Conservation (phyloP, 2,329 filamentous ascomycete genomes). For the Catunica adiposa region DNA sequence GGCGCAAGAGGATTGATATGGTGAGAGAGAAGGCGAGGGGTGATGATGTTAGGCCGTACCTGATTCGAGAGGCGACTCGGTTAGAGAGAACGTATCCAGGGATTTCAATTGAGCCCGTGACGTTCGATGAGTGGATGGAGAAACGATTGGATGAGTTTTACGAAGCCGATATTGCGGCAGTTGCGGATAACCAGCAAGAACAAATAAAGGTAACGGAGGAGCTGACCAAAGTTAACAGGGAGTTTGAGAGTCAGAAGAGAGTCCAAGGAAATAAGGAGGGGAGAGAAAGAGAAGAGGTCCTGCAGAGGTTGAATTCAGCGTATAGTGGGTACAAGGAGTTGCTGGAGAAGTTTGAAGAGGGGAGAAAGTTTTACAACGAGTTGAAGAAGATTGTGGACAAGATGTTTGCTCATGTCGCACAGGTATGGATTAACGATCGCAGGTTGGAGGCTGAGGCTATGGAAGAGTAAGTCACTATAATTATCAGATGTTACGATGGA, state of each 20-base stretch:
- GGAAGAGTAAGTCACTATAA: constrained; percentile 43
- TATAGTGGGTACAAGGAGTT: constrained; percentile 97
- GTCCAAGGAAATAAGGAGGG: constrained; percentile 45
- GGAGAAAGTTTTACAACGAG: constrained; percentile 94
- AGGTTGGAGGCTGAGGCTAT: constrained; percentile 64
- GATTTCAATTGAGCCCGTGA: constrained; percentile 67
- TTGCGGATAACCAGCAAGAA: constrained; percentile 56
- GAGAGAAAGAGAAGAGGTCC: constrained; percentile 61
- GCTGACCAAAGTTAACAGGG: constrained; percentile 57
- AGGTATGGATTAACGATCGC: constrained; percentile 63
- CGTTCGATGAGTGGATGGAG: constrained; percentile 87
- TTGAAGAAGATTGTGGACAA: constrained; percentile 67
- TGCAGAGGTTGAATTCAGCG: constrained; percentile 78
- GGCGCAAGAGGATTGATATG: constrained; percentile 62
- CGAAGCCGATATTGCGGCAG: constrained; percentile 55
- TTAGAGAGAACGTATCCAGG: constrained; percentile 75
- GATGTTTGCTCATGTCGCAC: constrained; percentile 62
- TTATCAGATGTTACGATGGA: background rate
- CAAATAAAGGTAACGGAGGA: constrained; percentile 57
- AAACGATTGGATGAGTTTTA: constrained; percentile 59
- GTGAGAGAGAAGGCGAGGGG: constrained; percentile 63
- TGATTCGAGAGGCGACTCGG: constrained; percentile 66
- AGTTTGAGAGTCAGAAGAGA: constrained; percentile 57
- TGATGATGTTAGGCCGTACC: constrained; percentile 77
- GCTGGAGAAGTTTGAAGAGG: constrained; percentile 76